phyloP scores from a whole-genome alignment of 1,139 yeast genomes.

The Geotrichum citri-aurantii region DNA sequence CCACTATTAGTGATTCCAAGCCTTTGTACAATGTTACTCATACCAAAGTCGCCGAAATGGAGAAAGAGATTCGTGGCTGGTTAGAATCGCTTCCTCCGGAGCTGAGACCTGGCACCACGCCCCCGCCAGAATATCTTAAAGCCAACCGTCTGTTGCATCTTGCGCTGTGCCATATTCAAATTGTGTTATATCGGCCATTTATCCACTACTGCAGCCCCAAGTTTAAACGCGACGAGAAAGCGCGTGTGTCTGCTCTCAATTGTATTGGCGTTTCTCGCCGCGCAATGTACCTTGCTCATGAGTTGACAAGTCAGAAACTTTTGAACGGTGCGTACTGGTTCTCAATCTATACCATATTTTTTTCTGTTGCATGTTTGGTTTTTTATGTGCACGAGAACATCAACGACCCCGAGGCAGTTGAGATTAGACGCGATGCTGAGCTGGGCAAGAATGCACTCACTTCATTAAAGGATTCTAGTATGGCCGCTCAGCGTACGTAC shows the following conservation, averaged over 20 bases:
- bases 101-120: constrained; percentile 60
- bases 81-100: constrained; percentile 65
- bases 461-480: constrained; percentile 63
- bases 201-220: constrained; percentile 66
- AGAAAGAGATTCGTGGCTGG: constrained; percentile 71
- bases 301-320: constrained; percentile 67
- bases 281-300: constrained; percentile 77
- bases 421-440: constrained; percentile 69
- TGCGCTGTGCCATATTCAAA: constrained; percentile 76
- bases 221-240: constrained; percentile 44
- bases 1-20: constrained; percentile 1
- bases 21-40: constrained; percentile 39
- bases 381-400: constrained; percentile 78
- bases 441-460: constrained; percentile 72
- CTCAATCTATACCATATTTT: constrained; percentile 85
- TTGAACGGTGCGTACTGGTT: constrained; percentile 91
- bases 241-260: constrained; percentile 69
- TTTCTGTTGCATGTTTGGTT: constrained; percentile 80
- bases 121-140: constrained; percentile 61
- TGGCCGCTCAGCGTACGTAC: constrained; percentile 75
- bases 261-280: constrained; percentile 82
- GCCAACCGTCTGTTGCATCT: constrained; percentile 75
- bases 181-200: constrained; percentile 83
- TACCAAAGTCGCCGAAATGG: constrained; percentile 65
- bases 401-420: constrained; percentile 44